Evolutionary conservation across 192 early-diverging fungal species (phyloP), one percentile per base, ranked within the genome.

Genomic region (Backusella liffmaniae): DNA sequence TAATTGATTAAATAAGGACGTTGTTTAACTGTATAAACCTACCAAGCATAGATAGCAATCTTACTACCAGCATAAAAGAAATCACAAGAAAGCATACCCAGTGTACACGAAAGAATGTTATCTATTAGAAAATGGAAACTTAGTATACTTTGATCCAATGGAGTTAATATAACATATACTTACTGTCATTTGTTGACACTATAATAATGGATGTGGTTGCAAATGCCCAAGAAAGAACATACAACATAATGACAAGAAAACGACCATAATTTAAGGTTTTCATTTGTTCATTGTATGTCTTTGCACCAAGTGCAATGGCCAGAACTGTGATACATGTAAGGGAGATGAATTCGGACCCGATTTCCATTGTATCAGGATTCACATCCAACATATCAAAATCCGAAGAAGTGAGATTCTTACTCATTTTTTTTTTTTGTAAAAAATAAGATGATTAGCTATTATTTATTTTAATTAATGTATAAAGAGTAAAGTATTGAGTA

Each of bases 161-260:
- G 8, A 62, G 26, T 9, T 4, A 26, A 53, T 21, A 16, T 23
- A 23, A 56, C 29, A 62, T 23, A 62, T 29, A 62, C 53, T 75
- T 86, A 73, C 84, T 79, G 13, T 80, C 65, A 68, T 87, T 87
- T 26, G 86, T 87, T 0, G 86, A 83, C 18, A 85, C 77, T 29
- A 87, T 37, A 10, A 85, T 46, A 7, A 79, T 73, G 1, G 83
- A 78, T 4, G 80, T 79, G 15, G 77, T 76, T 23, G 84, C 74
- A 56, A 87, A 87, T 0, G 79, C 70, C 84, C 86, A 87, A 15
- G 84, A 84, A 13, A 73, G 41, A 5, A 77, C 65, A 36, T 87
- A 86, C 5, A 87, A 59, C 6, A 81, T 62, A 23, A 86, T 74
- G 32, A 87, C 83, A 0, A 86, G 74, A 26, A 82, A 56, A 1